Base-by-base conservation (phyloP, 345 rosid genomes). In the Sisymbrium altissimum region DNA sequence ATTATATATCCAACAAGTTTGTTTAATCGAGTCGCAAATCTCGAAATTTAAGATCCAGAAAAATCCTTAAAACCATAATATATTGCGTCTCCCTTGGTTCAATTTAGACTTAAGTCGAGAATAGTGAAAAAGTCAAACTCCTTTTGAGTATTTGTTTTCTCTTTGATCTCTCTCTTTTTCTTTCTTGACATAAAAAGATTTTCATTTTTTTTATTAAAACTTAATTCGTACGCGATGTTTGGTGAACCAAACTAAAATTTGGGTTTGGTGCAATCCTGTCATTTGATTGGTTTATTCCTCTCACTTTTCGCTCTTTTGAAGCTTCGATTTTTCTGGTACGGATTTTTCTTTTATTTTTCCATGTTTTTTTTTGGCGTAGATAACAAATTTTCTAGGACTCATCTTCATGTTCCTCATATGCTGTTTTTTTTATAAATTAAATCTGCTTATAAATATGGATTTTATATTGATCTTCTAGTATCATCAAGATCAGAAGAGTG, bases 241-340 rank as follows among this genome's bases (percentile, higher is more conserved):
- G 64, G 69, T 66, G 73, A 55, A 71, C 64, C 49, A 78, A 49
- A 35, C 36, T 71, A 70, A 27, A 48, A 40, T 52, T 18, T 56
- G 32, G 77, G 72, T 68, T 77, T 79, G 82, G 86, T 83, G 80
- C 46, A 64, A 36, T 73, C 23, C 75, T 45, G 49, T 66, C 66
- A 48, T 45, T 73, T 61, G 21, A 50, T 49, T 49, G 55, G 30
- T 19, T 57, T 46, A 25, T 73, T 84, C 84, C 49, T 79, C 60
- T 64, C 14, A 39, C 84, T 82, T 87, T 77, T 54, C 86, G 72
- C 83, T 70, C 78, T 32, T 79, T 80, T 75, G 75, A 86, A 80
- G 91, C 69, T 70, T 80, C 49, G 44, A 25, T 53, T 56, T 75
- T 64, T 70, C 72, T 66, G 53, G 66, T 70, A 56, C 1, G 21